Evolutionary conservation across 2,329 filamentous ascomycete species (phyloP), one percentile per base, ranked within the genome.

Genomic region (Ophiosphaerella herpotricha): DNA sequence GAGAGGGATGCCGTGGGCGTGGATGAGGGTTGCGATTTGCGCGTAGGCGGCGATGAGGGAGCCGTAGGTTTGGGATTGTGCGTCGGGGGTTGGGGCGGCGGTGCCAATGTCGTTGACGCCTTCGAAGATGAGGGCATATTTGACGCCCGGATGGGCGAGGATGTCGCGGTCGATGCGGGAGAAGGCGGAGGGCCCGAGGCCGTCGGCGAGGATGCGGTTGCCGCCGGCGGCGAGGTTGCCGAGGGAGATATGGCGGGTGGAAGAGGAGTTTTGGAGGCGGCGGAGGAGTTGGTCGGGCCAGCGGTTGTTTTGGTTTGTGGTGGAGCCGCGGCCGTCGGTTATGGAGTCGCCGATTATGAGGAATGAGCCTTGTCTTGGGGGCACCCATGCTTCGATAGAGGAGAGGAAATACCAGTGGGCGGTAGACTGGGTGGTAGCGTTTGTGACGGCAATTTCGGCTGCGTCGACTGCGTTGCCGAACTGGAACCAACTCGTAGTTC

Each of bases 181-280:
- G 18, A 87, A 72, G 0, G 83, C 79, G 18, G 81, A 82, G 3
- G 85, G 86, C 0, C 86, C 85, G 0, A 87, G 75, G 0, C 85
- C 82, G 43, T 86, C 84, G 7, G 73, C 72, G 0, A 89, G 77
- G 1, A 89, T 78, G 0, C 84, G 75, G 68, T 89, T 89, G 8
- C 86, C 86, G 35, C 86, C 86, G 1, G 85, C 85, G 2, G 85
- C 86, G 69, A 88, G 82, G 72, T 88, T 88, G 54, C 80, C 75
- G 7, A 88, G 72, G 11, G 79, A 78, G 41, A 88, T 77, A 54
- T 80, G 45, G 21, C 42, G 42, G 21, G 45, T 43, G 7, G 39
- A 26, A 70, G 74, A 41, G 80, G 78, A n/a, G 66, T 55, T 21
- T 64, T 57, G 77, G 63, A 61, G 82, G 77, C 75, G 86, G 72